Percentiles rank a stretch among this genome's conserved stretches.
These are phyloP conservation scores for Cercospora canescens DNA, from an alignment of 2,329 filamentous ascomycete genomes.

Conservation along the genomic window DNA sequence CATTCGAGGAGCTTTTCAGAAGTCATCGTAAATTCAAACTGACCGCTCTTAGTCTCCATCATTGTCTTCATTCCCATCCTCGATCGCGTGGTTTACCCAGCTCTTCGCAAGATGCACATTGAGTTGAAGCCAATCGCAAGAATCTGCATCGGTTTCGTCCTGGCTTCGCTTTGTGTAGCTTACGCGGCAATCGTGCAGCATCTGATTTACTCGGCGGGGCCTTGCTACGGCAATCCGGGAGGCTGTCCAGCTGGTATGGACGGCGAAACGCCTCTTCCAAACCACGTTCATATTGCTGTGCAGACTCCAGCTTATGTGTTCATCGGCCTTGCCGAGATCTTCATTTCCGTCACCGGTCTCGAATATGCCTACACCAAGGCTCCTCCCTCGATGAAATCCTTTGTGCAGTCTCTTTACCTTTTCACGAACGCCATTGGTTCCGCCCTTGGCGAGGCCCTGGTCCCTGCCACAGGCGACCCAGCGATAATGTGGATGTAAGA, in stretches of 20 bases:
- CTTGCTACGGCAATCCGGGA: slow-evolving; percentile 52
- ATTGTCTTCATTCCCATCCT: slow-evolving; percentile 49
- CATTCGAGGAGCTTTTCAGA: no score
- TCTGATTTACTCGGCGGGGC: slow-evolving; percentile 54
- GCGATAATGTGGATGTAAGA: slow-evolving; percentile 68
- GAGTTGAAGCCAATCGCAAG: slow-evolving; percentile 52
- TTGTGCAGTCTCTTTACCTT: slow-evolving; percentile 58
- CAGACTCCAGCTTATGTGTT: slow-evolving; percentile 50
- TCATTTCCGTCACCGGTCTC: slow-evolving; percentile 49
- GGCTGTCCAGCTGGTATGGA: slow-evolving; percentile 39
- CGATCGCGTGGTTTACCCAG: slow-evolving; percentile 48
- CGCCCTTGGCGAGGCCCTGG: slow-evolving; percentile 62
- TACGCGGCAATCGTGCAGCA: slow-evolving; percentile 61
- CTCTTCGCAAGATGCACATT: slow-evolving; percentile 43
- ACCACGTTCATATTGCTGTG: slow-evolving; percentile 47
- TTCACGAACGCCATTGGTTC: slow-evolving; percentile 61
- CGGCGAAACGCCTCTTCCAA: slow-evolving; percentile 37
- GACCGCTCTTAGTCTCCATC: slow-evolving; percentile 36
- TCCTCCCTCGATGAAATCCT: slow-evolving; percentile 49
- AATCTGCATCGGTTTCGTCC: slow-evolving; percentile 54
- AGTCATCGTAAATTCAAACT: no score
- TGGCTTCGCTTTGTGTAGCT: slow-evolving; percentile 54
- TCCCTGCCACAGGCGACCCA: slow-evolving; percentile 63
- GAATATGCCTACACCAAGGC: slow-evolving; percentile 51
- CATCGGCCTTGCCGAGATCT: slow-evolving; percentile 48